Conservation (phyloP, 257 asterid genomes). For the Gynochthodes officinalis region DNA sequence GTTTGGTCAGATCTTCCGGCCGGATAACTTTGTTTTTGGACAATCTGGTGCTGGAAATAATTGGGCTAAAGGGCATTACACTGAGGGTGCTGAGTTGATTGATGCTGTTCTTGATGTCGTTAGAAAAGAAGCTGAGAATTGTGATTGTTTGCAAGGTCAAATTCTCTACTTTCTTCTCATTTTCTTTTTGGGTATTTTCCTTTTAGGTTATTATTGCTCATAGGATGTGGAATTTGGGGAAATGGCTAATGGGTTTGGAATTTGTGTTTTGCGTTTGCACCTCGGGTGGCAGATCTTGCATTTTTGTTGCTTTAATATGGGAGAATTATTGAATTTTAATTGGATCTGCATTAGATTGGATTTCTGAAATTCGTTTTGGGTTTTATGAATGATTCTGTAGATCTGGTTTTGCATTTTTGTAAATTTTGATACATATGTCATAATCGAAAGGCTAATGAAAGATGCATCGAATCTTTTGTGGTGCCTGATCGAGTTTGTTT, state of each 20-base stretch:
- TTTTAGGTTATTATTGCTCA: background rate
- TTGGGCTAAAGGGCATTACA: constrained; percentile 61
- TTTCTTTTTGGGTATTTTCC: background rate
- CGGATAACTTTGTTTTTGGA: constrained; percentile 59
- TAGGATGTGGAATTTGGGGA: background rate
- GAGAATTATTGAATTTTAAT: background rate
- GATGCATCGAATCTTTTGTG: background rate
- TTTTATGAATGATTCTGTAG: background rate
- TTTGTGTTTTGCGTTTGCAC: background rate
- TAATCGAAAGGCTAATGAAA: background rate
- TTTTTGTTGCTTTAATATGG: background rate
- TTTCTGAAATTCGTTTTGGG: background rate
- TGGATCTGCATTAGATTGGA: background rate
- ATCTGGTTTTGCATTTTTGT: background rate
- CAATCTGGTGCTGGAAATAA: constrained; percentile 66
- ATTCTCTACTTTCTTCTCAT: background rate
- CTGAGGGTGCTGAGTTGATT: constrained; percentile 58
- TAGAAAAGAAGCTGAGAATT: constrained; percentile 56
- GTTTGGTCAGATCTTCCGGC: constrained; percentile 58
- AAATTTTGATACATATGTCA: background rate
- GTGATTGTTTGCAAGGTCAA: constrained; percentile 56
- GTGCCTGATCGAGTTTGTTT: background rate
- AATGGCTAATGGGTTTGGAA: background rate
- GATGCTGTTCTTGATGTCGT: constrained; percentile 58
- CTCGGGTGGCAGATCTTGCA: background rate